Base-by-base conservation (phyloP, 2,329 filamentous ascomycete genomes). In the Plenodomus biglobosus region DNA sequence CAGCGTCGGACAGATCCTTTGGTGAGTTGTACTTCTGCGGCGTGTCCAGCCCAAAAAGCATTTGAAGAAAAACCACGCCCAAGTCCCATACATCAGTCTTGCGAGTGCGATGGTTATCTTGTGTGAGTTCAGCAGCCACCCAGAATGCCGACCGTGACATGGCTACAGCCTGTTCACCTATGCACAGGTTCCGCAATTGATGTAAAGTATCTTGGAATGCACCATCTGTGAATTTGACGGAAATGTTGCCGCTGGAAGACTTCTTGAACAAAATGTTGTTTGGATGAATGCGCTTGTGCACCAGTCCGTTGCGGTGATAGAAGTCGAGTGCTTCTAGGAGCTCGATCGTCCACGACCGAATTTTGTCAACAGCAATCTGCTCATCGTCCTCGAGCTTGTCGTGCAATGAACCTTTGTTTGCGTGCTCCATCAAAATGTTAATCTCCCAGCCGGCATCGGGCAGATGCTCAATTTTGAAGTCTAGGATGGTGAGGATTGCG, bases 61-160 rank as follows among this genome's bases (percentile, higher is more conserved):
- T 96, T 69, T 99, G 92, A 34, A 96, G 73, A 60, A 96, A 88
- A 4, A 96, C 82, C 22, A 96, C 84, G 3, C 94, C 94, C 62
- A 99, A 85, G 58, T 96, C 89, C 94, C 94, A 99, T 8, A 97
- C 83, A 68, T 97, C 94, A 0, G 90, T 90, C 69, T 96, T 96
- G 62, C 73, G 86, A 78, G 69, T 87, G 43, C 70, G 69, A 32
- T 70, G 66, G 19, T 80, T 21, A 81, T 85, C 50, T 80, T 82
- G 22, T 5, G 82, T 81, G 42, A 91, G 80, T 71, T 96, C 91
- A 1, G 91, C 88, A 1, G 92, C 85, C 6, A 88, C 73, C 92
- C 92, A 96, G 57, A 90, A 90, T 1, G 87, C 85, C 15, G 90
- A 91, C 58, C 86, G 87, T 15, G 87, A 83, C 19, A 84, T 80